Base-by-base conservation (phyloP, 129 eudicot species). In the Tagetes erecta region DNA sequence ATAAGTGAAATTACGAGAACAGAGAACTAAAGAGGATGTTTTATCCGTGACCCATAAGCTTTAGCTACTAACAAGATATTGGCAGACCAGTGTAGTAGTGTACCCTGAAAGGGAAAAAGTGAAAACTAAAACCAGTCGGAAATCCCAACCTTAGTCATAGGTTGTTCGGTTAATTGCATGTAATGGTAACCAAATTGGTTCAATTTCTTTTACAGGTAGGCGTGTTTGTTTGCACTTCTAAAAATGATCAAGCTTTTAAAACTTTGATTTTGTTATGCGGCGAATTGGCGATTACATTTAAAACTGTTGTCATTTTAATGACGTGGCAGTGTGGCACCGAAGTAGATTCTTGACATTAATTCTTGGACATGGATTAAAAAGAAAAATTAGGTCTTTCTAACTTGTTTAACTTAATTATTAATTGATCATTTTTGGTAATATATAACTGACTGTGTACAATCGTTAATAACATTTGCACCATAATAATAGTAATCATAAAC, bases 371-470 rank as follows among this genome's bases (percentile, higher is more conserved):
- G 56, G 27, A 8, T 13, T 50, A 27, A 51, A 51, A 51, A 51
- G 12, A 1, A 27, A 58, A 31, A 31, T 2, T 58, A 33, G 64
- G 39, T 60, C 10, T 60, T 10, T 35, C 10, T 58, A 59, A 60
- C 42, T 37, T 60, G 67, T 60, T 35, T 10, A 11, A 59, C 35
- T 36, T 34, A 10, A 10, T 59, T 59, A 59, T 33, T 59, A 10
- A 11, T 33, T 59, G 66, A 59, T 59, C 66, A 35, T 59, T 59
- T 59, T 35, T 59, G 66, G 41, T 59, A 56, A 7, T 2, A 55
- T 55, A 27, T 55, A 20, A 6, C 35, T 14, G 8, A 6, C 9
- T 0, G 2, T 27, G 62, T 55, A 20, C 62, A 27, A 27, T 55
- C 62, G 11, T 47, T 11, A 9, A 47, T 47, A 8, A 10, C 14